These are phyloP conservation scores for Aureobasidium subglaciale DNA, from an alignment of 2,329 filamentous ascomycete species.

Conservation along the genomic window DNA sequence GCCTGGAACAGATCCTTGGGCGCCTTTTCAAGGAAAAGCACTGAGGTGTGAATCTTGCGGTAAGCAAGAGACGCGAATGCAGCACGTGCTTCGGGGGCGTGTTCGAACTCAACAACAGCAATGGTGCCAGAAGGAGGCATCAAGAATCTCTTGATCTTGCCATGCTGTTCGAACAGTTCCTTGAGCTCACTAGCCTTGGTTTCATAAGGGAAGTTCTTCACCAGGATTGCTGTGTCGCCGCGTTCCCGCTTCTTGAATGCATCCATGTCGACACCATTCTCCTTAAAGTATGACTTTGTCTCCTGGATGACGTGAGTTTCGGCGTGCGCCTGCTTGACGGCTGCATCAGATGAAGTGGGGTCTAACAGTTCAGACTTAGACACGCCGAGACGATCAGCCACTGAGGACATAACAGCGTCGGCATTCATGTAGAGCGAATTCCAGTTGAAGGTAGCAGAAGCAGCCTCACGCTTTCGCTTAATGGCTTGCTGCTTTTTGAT, in stretches of 20 bases:
- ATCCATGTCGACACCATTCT: slow-evolving; percentile 84
- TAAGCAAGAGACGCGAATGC: slow-evolving; percentile 85
- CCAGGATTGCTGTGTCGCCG: slow-evolving; percentile 78
- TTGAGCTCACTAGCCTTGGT: slow-evolving; percentile 72
- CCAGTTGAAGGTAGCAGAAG: slow-evolving; percentile 83
- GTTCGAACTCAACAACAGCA: slow-evolving; percentile 82
- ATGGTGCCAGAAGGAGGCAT: slow-evolving; percentile 93
- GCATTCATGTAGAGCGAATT: slow-evolving; percentile 98
- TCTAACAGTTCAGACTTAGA: slow-evolving; percentile 88
- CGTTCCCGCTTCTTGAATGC: slow-evolving; percentile 80
- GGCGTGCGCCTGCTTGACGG: slow-evolving; percentile 91
- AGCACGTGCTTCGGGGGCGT: slow-evolving; percentile 69
- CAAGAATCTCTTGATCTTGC: slow-evolving; percentile 70
- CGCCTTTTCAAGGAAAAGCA: slow-evolving; percentile 89
- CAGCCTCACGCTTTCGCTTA: slow-evolving; percentile 73
- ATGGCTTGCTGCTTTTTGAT: slow-evolving; percentile 92
- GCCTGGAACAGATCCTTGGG: slow-evolving; percentile 69
- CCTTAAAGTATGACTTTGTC: slow-evolving; percentile 82
- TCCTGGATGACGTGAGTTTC: slow-evolving; percentile 96
- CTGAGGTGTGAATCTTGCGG: slow-evolving; percentile 80
- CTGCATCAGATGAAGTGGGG: slow-evolving; percentile 90
- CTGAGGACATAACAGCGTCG: slow-evolving; percentile 86
- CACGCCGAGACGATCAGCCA: slow-evolving; percentile 78
- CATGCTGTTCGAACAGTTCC: slow-evolving; percentile 77
- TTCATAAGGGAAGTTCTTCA: slow-evolving; percentile 90